These are phyloP conservation scores for Talaromyces sp. DNA, from an alignment of 2,329 filamentous ascomycete genomes.

Conservation along the genomic window DNA sequence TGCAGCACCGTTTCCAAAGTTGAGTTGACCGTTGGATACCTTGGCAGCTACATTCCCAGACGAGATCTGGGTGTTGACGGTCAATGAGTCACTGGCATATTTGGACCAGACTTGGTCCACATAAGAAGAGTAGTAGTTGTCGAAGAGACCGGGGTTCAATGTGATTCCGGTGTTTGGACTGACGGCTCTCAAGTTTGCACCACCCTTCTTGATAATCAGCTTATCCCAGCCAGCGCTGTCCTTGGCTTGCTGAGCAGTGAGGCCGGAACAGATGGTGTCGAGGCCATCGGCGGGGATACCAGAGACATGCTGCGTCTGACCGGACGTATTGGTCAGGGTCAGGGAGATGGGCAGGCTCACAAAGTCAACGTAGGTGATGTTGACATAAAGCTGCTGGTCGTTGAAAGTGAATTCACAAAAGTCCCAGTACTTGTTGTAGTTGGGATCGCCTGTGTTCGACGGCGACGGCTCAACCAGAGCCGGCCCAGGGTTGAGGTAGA, in stretches of 20 bases:
- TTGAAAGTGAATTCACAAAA: conserved; percentile 69
- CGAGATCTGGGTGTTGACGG: conserved; percentile 60
- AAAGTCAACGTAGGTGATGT: conserved; percentile 73
- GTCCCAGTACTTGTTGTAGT: conserved; percentile 58
- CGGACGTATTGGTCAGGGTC: conserved; percentile 40
- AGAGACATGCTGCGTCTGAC: conserved; percentile 46
- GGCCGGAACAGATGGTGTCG: conserved; percentile 47
- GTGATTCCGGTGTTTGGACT: conserved; percentile 40
- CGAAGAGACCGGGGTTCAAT: conserved; percentile 42
- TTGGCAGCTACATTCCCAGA: conserved; percentile 50
- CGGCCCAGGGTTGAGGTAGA: conserved; percentile 66
- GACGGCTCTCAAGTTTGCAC: conserved; percentile 35
- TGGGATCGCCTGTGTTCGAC: conserved; percentile 59
- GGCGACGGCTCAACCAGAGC: conserved; percentile 70
- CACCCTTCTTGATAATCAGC: conserved; percentile 46
- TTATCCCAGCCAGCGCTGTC: conserved; percentile 60
- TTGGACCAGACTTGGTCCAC: conserved; percentile 47
- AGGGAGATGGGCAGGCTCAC: conserved; percentile 59
- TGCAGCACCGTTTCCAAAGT: conserved; percentile 39
- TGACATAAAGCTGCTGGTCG: conserved; percentile 56
- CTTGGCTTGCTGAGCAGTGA: conserved; percentile 50
- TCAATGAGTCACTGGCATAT: conserved; percentile 43
- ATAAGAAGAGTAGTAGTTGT: conserved; percentile 48
- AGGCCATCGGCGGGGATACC: conserved; percentile 58
- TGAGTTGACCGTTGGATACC: conserved; percentile 39